Evolutionary conservation across 2,329 filamentous ascomycete genomes (phyloP), one percentile per base, ranked within the genome.

Genomic region (Penicillium sp.): DNA sequence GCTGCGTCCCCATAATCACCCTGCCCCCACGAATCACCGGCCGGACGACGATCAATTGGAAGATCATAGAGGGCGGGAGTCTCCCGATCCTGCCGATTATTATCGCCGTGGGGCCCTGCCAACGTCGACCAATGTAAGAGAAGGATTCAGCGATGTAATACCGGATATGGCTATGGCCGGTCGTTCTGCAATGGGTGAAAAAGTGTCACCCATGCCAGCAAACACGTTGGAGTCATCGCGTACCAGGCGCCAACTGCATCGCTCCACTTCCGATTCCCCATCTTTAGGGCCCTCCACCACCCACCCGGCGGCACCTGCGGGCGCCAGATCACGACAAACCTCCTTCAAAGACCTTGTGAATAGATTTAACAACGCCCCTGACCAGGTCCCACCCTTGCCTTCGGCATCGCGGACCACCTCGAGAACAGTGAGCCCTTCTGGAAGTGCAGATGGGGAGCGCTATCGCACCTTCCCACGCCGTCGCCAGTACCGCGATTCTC

Each of bases 291-390:
- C 43, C 24, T 66, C 55, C 56, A 52, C 42, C 56, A 66, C 49
- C 48, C 56, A 39, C 43, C 59, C 34, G 24, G 24, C 8, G 50
- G 53, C 43, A 24, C 61, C 22, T 50, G 63, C 27, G 21, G 49
- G 49, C 6, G 10, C 47, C 24, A 68, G 70, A 65, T 74, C 62
- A 59, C 73, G 76, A 61, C 82, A 88, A 61, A 80, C 86, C n/a
- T 92, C 88, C 56, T 89, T 94, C 63, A 91, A 88, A 74, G 90
- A 94, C 68, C 79, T 94, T 58, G 86, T 90, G 66, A 90, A 87
- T 72, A 86, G 84, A 51, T 94, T 93, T 75, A 89, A 93, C 71
- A 85, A 87, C 67, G 85, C 81, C 62, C 77, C 67, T 32, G 77
- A 79, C 58, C 72, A 77, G 56, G 64, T 75, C 46, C 75, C 72